These are phyloP conservation scores for Buxus sempervirens DNA, from an alignment of 164 flowering plant genomes.

Conservation along the genomic window DNA sequence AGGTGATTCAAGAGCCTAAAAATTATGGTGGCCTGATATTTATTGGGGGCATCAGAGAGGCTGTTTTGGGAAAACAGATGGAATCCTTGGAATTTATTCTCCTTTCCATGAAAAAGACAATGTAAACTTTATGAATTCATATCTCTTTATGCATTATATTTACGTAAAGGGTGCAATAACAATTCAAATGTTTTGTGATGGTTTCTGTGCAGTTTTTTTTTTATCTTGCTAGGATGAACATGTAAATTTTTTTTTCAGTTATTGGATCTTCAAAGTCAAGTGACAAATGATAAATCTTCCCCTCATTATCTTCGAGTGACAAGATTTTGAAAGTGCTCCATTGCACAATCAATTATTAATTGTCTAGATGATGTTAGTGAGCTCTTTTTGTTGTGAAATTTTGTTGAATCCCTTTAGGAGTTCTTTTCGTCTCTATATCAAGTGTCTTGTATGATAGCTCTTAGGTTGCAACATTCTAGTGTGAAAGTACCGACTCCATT, in stretches of 20 bases:
- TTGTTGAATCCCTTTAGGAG: neutral
- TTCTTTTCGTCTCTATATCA: neutral
- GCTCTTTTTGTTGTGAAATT: neutral
- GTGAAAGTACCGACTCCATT: no score
- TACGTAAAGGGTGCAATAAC: neutral
- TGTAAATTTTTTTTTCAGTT: no score
- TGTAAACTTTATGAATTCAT: slow-evolving; percentile 38
- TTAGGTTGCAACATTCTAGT: neutral
- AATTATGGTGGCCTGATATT: slow-evolving; percentile 52
- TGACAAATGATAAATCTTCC: no score
- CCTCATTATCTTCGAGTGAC: no score
- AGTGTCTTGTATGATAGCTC: no score
- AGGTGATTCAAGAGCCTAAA: slow-evolving; percentile 51
- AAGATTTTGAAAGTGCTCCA: no score
- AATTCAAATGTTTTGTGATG: neutral
- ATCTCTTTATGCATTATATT: neutral
- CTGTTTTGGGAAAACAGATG: slow-evolving; percentile 26
- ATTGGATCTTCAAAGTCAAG: no score
- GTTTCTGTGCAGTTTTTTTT: neutral
- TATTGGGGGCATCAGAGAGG: slow-evolving; percentile 44
- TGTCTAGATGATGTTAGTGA: neutral
- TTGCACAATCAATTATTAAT: no score
- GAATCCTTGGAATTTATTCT: slow-evolving; percentile 45
- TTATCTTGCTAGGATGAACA: no score
- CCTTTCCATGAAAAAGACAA: slow-evolving; percentile 48